Evolutionary conservation across 129 eudicot species (phyloP), one percentile per base, ranked within the genome.

Genomic region (Chrysanthemum makinoi): DNA sequence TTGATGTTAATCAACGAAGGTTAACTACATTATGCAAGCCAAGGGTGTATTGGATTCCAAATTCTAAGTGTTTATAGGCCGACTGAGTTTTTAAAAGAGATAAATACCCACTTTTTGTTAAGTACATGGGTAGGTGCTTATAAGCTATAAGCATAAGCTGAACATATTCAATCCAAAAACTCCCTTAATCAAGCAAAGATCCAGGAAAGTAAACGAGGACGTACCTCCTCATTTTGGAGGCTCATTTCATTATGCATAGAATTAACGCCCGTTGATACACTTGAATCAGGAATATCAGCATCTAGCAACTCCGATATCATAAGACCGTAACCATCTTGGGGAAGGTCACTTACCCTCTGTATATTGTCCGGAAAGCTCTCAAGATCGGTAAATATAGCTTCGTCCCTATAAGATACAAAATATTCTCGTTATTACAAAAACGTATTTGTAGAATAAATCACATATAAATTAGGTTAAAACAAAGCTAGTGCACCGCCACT

Each of bases 281-380:
- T 79, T 75, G 98, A 80, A 75, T 84, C 82, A 16, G 94, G 90
- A 75, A 85, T 78, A 75, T 88, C 96, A 62, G 81, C 81, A 11
- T 87, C 96, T 33, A 95, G 86, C 77, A 90, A 81, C 76, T 90
- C 99, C 3, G 99, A 90, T 59, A 90, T 83, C 99, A 95, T 90
- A 78, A 88, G 93, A 80, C 99, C 99, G 81, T 90, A 95, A 72
- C 97, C 99, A 76, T 88, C 97, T 75, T 88, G 94, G 12, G 88
- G 84, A 59, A 82, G 83, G 30, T 79, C 96, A 64, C 79, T 88
- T 43, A 78, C 80, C 79, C 80, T 82, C 66, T 77, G 89, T 72
- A 83, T 67, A 77, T 85, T 83, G 65, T 77, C 84, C 2, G 83
- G 84, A 80, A 88, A 88, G 80, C 80, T 83, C 76, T 82, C 99